Conservation (phyloP, 1,284 basidiomycete species). For the Apiotrichum montevideense region DNA sequence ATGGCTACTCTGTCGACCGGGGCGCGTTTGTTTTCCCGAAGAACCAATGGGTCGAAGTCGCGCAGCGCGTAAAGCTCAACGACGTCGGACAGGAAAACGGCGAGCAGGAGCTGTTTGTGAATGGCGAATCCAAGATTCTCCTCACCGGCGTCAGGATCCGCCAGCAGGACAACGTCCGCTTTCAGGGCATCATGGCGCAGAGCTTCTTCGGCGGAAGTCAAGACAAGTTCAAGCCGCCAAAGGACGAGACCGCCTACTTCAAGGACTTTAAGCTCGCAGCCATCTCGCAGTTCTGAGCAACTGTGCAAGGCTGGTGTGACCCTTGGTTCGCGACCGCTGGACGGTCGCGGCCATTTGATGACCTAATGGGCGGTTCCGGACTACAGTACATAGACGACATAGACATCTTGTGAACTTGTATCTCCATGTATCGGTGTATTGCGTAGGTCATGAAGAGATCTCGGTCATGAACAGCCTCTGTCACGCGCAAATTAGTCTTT, state of each 20-base stretch:
- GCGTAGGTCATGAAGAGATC: too few species aligned
- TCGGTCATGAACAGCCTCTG: too few species aligned
- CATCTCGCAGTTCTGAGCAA: too few species aligned
- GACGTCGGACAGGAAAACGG: slow-evolving; percentile 2
- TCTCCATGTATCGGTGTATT: too few species aligned
- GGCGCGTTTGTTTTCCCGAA: slow-evolving; percentile 5
- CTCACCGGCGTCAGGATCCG: slow-evolving; percentile 4
- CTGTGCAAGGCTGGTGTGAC: too few species aligned
- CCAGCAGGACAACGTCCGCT: slow-evolving; percentile 7
- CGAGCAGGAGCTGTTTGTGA: slow-evolving; percentile 2
- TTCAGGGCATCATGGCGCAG: slow-evolving; percentile 6
- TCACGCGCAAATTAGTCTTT: too few species aligned
- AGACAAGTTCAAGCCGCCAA: slow-evolving; percentile 1
- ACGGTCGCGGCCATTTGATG: too few species aligned
- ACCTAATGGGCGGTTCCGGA: too few species aligned
- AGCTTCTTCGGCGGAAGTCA: slow-evolving; percentile 7
- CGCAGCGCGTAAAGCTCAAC: slow-evolving; percentile 7
- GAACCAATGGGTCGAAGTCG: slow-evolving; percentile 4
- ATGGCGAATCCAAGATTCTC: slow-evolving; percentile 4
- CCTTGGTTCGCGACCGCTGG: too few species aligned
- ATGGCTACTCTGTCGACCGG: slow-evolving; percentile 9
- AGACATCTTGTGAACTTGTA: too few species aligned
- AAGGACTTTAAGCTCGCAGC: background rate
- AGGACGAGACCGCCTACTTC: slow-evolving; percentile 5
- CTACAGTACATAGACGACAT: too few species aligned